Base-by-base conservation (phyloP, 2,329 filamentous ascomycete genomes). In the Pyricularia grisea region DNA sequence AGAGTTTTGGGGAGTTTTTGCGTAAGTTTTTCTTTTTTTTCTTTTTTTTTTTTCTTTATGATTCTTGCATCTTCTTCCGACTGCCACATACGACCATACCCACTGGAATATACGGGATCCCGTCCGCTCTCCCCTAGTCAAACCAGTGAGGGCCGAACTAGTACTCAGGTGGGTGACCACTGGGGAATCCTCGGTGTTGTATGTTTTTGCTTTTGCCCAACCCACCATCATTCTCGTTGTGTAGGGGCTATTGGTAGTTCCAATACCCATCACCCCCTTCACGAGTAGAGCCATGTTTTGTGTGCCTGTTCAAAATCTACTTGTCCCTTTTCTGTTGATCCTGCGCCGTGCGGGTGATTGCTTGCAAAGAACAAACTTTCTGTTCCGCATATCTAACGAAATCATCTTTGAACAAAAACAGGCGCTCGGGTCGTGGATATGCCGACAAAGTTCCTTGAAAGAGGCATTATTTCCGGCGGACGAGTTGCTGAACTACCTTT, bases 1-100 rank as follows among this genome's bases (percentile, higher is more conserved):
- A 86, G 73, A 82, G 83, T 0, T 81, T 85, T 72, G 82, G 79
- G 17, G 84, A 86, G 76, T 72, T 70, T 50, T 27, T 71, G 64
- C 68, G 71, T 69, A 65, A 23, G 68, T 67, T 33, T 61, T 55
- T 50, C 5, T 50, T 17, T 12, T 7, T n/a, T n/a, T 9, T 31
- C 5, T 30, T 9, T 30, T 65, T 4, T 42, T 66, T 5, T 30
- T 68, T 2, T 33, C 28, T 14, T 28, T 9, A 31, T 42, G 0
- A 28, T 12, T 64, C 65, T 63, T 27, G 2, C 5, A 5, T 14
- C 3, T 36, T 2, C 10, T 2, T 2, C 2, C 3, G 1, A 3
- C 33, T 63, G 14, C 12, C 20, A 25, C 20, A 27, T 25, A 14
- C 12, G 25, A 17, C 25, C 28, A 23, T 36, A 36, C 33, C 33